Evolutionary conservation across 2,329 filamentous ascomycete species (phyloP).

Genomic region (Fusarium floridanum): DNA sequence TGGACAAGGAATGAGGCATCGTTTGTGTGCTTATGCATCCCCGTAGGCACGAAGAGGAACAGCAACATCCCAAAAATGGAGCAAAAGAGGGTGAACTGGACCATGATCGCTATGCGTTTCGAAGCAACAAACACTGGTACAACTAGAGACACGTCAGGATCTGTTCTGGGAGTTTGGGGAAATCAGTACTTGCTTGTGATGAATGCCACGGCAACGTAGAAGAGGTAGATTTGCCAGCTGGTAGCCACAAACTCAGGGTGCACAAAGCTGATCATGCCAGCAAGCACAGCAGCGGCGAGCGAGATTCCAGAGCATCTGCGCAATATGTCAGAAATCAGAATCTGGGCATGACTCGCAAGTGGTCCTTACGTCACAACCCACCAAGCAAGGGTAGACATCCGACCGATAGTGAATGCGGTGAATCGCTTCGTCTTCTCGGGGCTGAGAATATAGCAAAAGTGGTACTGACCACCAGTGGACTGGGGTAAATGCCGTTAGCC

Average conservation of each 20-base stretch:
- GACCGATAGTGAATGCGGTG: slow-evolving; percentile 13
- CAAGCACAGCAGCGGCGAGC: slow-evolving; percentile 1
- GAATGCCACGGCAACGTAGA: slow-evolving; percentile 14
- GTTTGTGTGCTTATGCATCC: slow-evolving; percentile 13
- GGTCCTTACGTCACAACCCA: slow-evolving; percentile 24
- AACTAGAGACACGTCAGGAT: background rate
- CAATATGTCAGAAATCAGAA: background rate
- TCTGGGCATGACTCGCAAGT: too few relatives aligned
- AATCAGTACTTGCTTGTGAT: slow-evolving; percentile 6
- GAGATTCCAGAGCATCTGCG: slow-evolving; percentile 24
- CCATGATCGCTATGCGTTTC: slow-evolving; percentile 7
- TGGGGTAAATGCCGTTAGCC: background rate
- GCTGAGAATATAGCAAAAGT: slow-evolving; percentile 27
- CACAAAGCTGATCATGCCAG: slow-evolving; percentile 14
- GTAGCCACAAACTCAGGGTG: background rate
- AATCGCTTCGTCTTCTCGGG: slow-evolving; percentile 16
- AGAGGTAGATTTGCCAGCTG: slow-evolving; percentile 21
- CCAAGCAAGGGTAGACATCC: slow-evolving; percentile 25
- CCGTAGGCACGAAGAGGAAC: slow-evolving; percentile 1
- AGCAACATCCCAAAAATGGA: slow-evolving; percentile 15
- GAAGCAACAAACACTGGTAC: slow-evolving; percentile 17
- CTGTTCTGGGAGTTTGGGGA: background rate
- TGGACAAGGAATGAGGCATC: slow-evolving; percentile 9
- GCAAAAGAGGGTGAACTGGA: slow-evolving; percentile 5
- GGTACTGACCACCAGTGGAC: slow-evolving; percentile 28